A percentile compares a stretch with the other conserved stretches of the same genome.
Conservation (phyloP, 1,284 basidiomycete genomes). For the Sporisorium scitamineum region DNA sequence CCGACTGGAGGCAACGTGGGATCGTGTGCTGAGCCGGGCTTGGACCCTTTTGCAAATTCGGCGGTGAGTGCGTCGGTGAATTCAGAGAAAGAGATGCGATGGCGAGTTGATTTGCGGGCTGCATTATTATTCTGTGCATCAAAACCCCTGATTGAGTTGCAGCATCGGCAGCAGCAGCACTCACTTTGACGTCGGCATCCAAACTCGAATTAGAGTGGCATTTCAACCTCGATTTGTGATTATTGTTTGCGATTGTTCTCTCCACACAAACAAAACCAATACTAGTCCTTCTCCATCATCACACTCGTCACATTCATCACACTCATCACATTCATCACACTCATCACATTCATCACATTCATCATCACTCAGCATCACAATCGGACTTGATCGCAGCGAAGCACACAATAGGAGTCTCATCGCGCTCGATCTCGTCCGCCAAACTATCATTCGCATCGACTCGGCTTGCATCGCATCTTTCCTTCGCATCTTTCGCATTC, state of each 20-base stretch:
- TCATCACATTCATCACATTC: not conserved
- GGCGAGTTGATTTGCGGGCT: not conserved
- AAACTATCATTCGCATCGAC: not conserved
- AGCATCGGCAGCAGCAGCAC: not conserved
- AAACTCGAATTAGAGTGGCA: not conserved
- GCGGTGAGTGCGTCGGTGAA: not conserved
- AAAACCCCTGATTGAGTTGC: not conserved
- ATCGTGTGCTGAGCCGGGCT: not conserved
- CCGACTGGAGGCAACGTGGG: not conserved
- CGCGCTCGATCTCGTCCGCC: not conserved
- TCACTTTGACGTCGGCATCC: not conserved
- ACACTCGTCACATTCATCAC: not conserved
- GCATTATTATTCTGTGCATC: constrained; percentile 1
- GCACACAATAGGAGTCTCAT: not conserved
- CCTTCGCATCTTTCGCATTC: not conserved
- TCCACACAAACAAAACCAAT: not conserved
- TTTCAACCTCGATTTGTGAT: not conserved
- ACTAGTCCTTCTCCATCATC: not conserved
- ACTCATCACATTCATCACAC: not conserved
- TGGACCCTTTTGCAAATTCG: too few relatives aligned
- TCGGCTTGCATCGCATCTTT: not conserved
- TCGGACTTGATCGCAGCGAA: too few relatives aligned
- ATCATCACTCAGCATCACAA: not conserved
- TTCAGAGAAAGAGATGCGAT: not conserved
- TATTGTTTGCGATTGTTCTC: not conserved